These are phyloP conservation scores for Hordeum pubiflorum DNA, from an alignment of 202 grass and related monocot genomes.

Conservation along the genomic window DNA sequence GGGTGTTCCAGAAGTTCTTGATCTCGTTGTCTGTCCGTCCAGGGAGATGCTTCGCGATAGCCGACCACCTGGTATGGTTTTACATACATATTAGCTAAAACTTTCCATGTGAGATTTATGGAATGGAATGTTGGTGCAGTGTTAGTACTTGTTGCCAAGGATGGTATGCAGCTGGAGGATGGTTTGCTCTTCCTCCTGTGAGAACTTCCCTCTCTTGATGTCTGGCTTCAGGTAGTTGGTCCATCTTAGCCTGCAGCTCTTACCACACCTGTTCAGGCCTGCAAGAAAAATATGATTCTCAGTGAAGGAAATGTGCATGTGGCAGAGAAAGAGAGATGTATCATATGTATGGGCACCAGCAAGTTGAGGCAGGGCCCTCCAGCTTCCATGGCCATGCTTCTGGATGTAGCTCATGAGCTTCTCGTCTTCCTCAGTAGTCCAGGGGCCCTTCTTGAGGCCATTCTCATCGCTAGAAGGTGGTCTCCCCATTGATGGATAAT, in stretches of 20 bases:
- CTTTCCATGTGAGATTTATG: not conserved
- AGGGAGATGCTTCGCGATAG: slow-evolving; percentile 53
- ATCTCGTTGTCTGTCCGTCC: slow-evolving; percentile 78
- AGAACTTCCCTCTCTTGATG: slow-evolving; percentile 73
- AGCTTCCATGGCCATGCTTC: slow-evolving; percentile 67
- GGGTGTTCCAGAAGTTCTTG: slow-evolving; percentile 87
- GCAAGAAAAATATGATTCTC: not conserved
- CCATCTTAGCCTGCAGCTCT: slow-evolving; percentile 80
- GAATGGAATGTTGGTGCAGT: not conserved
- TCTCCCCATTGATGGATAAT: slow-evolving; percentile 47
- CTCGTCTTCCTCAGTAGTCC: slow-evolving; percentile 67
- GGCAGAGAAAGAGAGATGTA: not conserved
- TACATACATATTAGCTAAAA: slow-evolving; percentile 8
- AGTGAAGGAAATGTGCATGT: not conserved
- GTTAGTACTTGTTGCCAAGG: slow-evolving; percentile 67
- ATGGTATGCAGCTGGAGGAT: slow-evolving; percentile 62
- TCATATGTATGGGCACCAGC: slow-evolving; percentile 33
- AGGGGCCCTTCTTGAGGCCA: slow-evolving; percentile 79
- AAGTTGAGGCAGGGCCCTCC: slow-evolving; percentile 62
- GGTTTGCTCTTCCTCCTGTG: slow-evolving; percentile 56
- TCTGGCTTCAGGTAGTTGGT: slow-evolving; percentile 67
- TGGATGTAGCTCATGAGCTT: slow-evolving; percentile 55
- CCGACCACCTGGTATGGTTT: slow-evolving; percentile 58
- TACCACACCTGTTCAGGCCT: slow-evolving; percentile 74
- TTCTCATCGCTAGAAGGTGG: slow-evolving; percentile 49